phyloP scores from a whole-genome alignment of 805 yeast species.

The Wickerhamiella spandovensis region DNA sequence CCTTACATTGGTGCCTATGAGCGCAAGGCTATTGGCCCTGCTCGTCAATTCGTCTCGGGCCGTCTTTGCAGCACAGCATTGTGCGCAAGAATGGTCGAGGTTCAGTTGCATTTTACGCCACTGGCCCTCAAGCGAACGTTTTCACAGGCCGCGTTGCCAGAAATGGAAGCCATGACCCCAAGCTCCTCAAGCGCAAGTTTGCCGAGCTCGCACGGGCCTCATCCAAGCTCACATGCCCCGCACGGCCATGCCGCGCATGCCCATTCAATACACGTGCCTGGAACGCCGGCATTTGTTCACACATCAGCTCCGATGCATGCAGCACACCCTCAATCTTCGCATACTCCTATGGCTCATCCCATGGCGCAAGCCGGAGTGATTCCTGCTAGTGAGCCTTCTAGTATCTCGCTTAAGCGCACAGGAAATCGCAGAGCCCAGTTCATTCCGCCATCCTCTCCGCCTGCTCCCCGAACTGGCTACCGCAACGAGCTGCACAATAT shows the following conservation, averaged over 20 bases:
- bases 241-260: background rate
- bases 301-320: background rate
- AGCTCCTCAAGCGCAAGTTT: background rate
- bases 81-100: slow-evolving; percentile 3
- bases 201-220: background rate
- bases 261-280: background rate
- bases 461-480: background rate
- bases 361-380: background rate
- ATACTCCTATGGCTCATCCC: background rate
- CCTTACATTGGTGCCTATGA: background rate
- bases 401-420: background rate
- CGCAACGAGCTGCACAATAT: slow-evolving; percentile 5
- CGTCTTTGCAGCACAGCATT: slow-evolving; percentile 3
- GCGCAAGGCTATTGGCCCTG: background rate
- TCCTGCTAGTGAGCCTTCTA: background rate
- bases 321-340: background rate
- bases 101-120: slow-evolving; percentile 5
- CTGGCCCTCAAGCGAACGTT: background rate
- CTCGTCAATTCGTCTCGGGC: slow-evolving; percentile 2
- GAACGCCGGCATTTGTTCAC: slow-evolving; percentile 2
- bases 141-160: background rate
- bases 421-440: background rate
- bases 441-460: background rate
- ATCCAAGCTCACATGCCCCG: background rate
- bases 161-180: background rate